These are phyloP conservation scores for Tolypocladium capitatum DNA, from an alignment of 2,329 filamentous ascomycete species.

Conservation along the genomic window DNA sequence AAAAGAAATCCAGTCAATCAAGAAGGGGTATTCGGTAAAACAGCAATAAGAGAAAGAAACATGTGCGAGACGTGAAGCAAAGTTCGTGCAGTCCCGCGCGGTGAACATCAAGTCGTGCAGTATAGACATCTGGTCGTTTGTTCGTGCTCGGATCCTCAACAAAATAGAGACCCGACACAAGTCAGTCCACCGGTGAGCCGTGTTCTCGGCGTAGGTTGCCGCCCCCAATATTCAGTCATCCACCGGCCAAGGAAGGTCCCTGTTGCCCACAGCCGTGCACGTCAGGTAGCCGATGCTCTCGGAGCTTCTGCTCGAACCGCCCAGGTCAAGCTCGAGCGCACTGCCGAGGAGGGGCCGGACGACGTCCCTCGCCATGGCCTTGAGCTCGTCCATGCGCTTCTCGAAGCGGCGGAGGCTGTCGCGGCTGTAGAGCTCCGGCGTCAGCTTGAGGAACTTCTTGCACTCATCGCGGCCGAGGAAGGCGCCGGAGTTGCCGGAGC, in stretches of 20 bases:
- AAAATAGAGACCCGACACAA: background rate
- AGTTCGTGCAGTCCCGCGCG: background rate
- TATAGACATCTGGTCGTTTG: background rate
- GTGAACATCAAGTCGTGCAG: background rate
- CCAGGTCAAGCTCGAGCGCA: constrained; percentile 65
- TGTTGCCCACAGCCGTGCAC: constrained; percentile 33
- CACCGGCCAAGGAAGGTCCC: constrained; percentile 36
- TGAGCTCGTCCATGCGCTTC: constrained; percentile 76
- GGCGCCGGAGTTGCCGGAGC: constrained; percentile 39
- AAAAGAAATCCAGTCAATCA: background rate
- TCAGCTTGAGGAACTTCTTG: constrained; percentile 77
- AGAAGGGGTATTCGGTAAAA: background rate
- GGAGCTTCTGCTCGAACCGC: constrained; percentile 23
- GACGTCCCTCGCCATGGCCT: constrained; percentile 66
- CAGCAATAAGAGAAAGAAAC: background rate
- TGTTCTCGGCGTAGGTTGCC: background rate
- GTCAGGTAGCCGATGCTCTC: constrained; percentile 36
- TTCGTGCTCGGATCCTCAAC: background rate
- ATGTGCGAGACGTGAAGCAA: too few relatives aligned
- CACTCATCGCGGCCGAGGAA: constrained; percentile 80
- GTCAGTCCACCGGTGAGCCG: background rate
- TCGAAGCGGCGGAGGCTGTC: constrained; percentile 83
- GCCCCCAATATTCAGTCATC: constrained; percentile 15
- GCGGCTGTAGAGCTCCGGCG: constrained; percentile 67
- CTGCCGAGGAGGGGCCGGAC: constrained; percentile 80